These are phyloP conservation scores for Phytomonas sp. DNA, from an alignment of 208 protist species.

Conservation along the genomic window DNA sequence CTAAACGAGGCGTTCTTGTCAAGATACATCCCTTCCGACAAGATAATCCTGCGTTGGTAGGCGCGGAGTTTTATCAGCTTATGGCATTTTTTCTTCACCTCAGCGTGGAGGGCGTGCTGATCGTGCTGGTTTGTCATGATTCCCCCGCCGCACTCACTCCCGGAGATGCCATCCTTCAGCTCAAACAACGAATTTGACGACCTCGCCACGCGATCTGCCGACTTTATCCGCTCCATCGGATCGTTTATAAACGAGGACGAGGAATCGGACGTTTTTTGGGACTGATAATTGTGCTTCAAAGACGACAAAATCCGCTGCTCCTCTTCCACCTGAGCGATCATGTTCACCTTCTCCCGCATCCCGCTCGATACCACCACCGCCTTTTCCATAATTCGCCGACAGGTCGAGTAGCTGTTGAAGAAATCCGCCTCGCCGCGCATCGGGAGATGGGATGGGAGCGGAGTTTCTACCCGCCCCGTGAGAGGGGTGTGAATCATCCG, in stretches of 20 bases:
- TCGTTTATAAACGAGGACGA: too few relatives aligned
- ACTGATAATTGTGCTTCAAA: conserved; percentile 6
- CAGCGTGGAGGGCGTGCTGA: conserved; percentile 13
- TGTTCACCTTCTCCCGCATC: conserved; percentile 28
- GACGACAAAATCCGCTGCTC: conserved; percentile 20
- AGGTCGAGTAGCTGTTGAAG: conserved; percentile 19
- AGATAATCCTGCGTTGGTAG: conserved; percentile 33
- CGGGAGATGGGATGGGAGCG: neutral
- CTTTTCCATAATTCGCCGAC: conserved; percentile 22
- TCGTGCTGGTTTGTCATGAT: conserved; percentile 2
- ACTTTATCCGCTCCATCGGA: too few relatives aligned
- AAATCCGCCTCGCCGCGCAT: conserved; percentile 18
- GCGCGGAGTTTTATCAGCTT: conserved; percentile 35
- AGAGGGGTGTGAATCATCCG: neutral
- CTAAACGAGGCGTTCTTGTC: neutral
- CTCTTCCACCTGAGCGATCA: conserved; percentile 33
- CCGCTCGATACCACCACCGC: conserved; percentile 19
- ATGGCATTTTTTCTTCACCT: conserved; percentile 23
- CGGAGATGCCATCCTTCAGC: neutral
- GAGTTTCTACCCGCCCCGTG: neutral
- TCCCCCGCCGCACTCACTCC: neutral
- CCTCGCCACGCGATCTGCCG: too few relatives aligned
- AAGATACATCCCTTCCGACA: conserved; percentile 25
- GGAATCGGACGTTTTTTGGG: too few relatives aligned
- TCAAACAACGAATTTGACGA: neutral